Base-by-base conservation (phyloP, 257 asterid genomes). In the Ballota nigra region DNA sequence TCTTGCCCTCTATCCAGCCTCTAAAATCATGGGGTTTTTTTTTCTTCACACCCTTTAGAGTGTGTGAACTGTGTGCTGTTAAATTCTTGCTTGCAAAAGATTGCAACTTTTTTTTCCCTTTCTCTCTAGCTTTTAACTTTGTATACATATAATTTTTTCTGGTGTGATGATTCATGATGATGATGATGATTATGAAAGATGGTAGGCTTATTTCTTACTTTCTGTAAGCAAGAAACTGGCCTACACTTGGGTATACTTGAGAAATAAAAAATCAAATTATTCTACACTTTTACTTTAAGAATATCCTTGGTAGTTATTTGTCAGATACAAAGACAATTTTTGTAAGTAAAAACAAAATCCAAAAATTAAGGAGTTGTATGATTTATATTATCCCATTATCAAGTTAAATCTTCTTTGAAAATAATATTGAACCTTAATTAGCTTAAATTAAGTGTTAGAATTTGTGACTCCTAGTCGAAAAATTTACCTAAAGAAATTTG, bases 41-140 rank as follows among this genome's bases (percentile, higher is more conserved):
- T 69, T 15, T 43, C 41, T 56, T 69, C 40, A 52, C 63, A 24
- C 68, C 5, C 68, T 45, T 31, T 63, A n/a, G 16, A 58, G 67
- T 57, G 75, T 62, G 63, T 69, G 31, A 51, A 72, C 59, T 66
- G 67, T 76, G 77, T 29, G 65, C 62, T 57, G 78, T 66, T 67
- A 40, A 73, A 41, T 77, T 73, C 77, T 79, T 83, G 73, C 78
- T 77, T 78, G 78, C 74, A 72, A 78, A 73, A 78, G 77, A 69
- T 81, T 51, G 72, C 77, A 74, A 79, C 80, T 75, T 74, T 70
- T 22, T 19, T 19, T 49, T 13, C 38, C 70, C 52, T 23, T 31
- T 43, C 65, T 34, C 51, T n/a, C 76, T 57, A 31, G 49, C 66
- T 59, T 69, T 63, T 68, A 53, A 63, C 67, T 63, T 69, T 52